Conservation (phyloP, 164 flowering plant species). For the Vitis riparia region DNA sequence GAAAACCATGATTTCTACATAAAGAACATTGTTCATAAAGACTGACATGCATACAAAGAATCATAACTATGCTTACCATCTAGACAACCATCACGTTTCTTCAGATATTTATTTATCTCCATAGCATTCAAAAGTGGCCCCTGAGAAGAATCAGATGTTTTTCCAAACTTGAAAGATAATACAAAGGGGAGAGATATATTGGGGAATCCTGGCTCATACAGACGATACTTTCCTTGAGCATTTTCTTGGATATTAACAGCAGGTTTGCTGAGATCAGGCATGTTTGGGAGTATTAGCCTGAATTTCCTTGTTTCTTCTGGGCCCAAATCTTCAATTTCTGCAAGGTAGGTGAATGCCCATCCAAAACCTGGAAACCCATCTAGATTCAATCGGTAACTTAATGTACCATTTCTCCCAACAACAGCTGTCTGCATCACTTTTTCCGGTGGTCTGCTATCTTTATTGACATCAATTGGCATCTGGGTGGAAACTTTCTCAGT, state of each 20-base stretch:
- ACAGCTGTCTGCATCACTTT: constrained; percentile 99
- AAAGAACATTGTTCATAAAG: neutral
- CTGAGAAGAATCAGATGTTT: constrained; percentile 74
- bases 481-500: constrained; percentile 75
- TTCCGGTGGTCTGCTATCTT: constrained; percentile 74
- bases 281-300: constrained; percentile 68
- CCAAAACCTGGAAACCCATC: constrained; percentile 94
- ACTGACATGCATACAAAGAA: neutral
- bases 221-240: constrained; percentile 82
- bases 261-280: constrained; percentile 68
- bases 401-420: constrained; percentile 80
- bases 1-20: neutral
- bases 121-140: constrained; percentile 96
- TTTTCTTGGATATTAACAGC: constrained; percentile 88
- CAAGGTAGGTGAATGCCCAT: constrained; percentile 92
- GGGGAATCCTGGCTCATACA: constrained; percentile 84
- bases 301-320: constrained; percentile 70
- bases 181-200: constrained; percentile 89
- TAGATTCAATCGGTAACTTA: constrained; percentile 87
- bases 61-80: constrained; percentile 61
- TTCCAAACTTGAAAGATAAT: constrained; percentile 64
- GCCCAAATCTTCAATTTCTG: constrained; percentile 89
- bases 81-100: constrained; percentile 65
- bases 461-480: constrained; percentile 54
- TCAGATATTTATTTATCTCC: constrained; percentile 86